phyloP scores from a whole-genome alignment of 768 basidiomycete genomes.

The Lentinula sp. region DNA sequence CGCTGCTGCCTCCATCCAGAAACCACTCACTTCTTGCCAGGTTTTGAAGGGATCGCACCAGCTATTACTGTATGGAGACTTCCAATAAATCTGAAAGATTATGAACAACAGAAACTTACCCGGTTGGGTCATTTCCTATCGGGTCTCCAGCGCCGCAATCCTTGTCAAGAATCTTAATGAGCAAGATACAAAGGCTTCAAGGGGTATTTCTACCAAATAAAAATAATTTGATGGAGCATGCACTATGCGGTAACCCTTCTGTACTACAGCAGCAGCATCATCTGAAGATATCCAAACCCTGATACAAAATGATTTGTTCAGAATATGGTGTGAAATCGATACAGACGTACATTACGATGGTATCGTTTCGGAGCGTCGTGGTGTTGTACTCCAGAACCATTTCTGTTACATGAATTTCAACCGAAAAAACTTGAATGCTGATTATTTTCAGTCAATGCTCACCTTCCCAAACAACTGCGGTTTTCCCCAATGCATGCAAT shows the following conservation, averaged over 20 bases:
- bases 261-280: conserved; percentile 30
- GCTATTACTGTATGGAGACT: conserved; percentile 25
- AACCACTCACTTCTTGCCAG: conserved; percentile 37
- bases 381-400: conserved; percentile 34
- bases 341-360: conserved; percentile 29
- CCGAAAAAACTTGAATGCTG: background rate
- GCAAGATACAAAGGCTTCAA: conserved; percentile 7
- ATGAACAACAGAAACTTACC: conserved; percentile 3
- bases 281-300: conserved; percentile 43
- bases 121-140: conserved; percentile 28
- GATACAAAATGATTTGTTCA: no score
- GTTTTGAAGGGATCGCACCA: conserved; percentile 51
- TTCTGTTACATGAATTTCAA: conserved; percentile 23
- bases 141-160: conserved; percentile 46
- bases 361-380: conserved; percentile 33
- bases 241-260: conserved; percentile 36
- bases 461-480: conserved; percentile 82
- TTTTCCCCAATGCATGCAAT: conserved; percentile 54
- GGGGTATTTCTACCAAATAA: conserved; percentile 29
- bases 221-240: conserved; percentile 48
- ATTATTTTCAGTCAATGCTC: conserved; percentile 3
- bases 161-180: conserved; percentile 5
- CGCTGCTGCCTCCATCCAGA: background rate
- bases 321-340: background rate
- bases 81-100: background rate